Evolutionary conservation across 345 rosid species (phyloP).

Genomic region (sweet orange (Citrus sinensis)): DNA sequence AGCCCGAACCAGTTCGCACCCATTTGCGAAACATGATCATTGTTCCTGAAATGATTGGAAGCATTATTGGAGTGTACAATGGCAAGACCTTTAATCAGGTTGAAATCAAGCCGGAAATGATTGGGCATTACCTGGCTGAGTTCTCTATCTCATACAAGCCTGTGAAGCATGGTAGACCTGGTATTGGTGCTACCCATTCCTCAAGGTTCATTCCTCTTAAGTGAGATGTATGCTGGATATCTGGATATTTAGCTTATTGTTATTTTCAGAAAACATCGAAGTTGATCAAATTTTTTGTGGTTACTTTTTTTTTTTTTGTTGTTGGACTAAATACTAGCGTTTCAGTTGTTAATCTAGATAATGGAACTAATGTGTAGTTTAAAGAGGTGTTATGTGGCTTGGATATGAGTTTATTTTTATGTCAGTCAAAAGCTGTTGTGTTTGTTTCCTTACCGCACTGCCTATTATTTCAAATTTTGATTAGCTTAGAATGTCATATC

Average conservation of each 20-base stretch:
- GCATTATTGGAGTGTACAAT: slow-evolving; percentile 88
- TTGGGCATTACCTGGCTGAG: slow-evolving; percentile 79
- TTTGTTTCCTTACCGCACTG: rapidly evolving
- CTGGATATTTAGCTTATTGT: not conserved
- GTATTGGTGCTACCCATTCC: slow-evolving; percentile 97
- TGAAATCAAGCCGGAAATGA: slow-evolving; percentile 98
- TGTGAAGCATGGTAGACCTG: slow-evolving; percentile 96
- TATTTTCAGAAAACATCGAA: not conserved
- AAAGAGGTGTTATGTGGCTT: not conserved
- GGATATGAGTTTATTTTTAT: not conserved
- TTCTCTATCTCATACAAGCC: slow-evolving; percentile 90
- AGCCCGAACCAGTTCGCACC: slow-evolving; percentile 92
- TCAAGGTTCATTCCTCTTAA: slow-evolving; percentile 97
- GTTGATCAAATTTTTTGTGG: slow-evolving; percentile 14
- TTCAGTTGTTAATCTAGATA: slow-evolving; percentile 1
- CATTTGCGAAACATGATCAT: slow-evolving; percentile 91
- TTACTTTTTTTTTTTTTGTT: not conserved
- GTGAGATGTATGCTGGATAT: slow-evolving; percentile 29
- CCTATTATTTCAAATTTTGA: not conserved
- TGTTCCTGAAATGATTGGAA: slow-evolving; percentile 97
- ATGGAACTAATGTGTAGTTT: slow-evolving; percentile 6
- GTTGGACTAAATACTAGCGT: slow-evolving; percentile 3
- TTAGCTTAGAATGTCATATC: not conserved
- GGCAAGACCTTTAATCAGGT: slow-evolving; percentile 95
- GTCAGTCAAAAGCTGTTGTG: not conserved